Conservation (phyloP, 2,329 filamentous ascomycete species). For the Podosphaera xanthii region DNA sequence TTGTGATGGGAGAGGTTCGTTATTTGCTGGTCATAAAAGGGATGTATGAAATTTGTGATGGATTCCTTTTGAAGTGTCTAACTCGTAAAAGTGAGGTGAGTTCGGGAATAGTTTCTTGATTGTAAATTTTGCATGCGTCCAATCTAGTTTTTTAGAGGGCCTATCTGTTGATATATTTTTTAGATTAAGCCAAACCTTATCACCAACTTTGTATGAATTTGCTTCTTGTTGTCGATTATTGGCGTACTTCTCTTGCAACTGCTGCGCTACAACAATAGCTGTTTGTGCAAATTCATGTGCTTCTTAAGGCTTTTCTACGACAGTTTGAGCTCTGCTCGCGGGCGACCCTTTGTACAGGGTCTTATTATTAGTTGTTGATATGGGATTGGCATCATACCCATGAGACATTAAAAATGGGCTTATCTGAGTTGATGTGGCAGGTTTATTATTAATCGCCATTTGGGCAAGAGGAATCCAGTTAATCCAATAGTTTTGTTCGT, state of each 20-base stretch:
- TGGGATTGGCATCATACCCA: neutral
- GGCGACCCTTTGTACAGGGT: neutral
- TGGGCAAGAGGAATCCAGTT: neutral
- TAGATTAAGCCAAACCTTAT: slow-evolving; percentile 1
- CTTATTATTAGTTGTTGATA: neutral
- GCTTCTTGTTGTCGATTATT: too few species aligned
- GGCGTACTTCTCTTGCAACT: neutral
- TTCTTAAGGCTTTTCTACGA: neutral
- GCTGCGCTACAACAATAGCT: neutral
- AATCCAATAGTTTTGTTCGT: neutral
- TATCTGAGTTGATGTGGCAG: neutral
- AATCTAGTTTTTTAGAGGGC: neutral
- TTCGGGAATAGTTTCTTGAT: neutral
- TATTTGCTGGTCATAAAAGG: neutral
- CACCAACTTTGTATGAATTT: neutral
- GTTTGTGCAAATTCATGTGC: neutral
- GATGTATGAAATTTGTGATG: neutral
- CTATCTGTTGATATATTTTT: neutral
- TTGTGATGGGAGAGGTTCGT: neutral
- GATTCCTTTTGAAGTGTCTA: neutral
- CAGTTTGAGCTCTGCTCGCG: neutral
- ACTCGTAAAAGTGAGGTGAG: neutral
- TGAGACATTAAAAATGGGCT: neutral
- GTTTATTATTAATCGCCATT: neutral
- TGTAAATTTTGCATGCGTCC: neutral